phyloP scores from a whole-genome alignment of 73 alveolate genomes.

The Tetrahymena borealis region DNA sequence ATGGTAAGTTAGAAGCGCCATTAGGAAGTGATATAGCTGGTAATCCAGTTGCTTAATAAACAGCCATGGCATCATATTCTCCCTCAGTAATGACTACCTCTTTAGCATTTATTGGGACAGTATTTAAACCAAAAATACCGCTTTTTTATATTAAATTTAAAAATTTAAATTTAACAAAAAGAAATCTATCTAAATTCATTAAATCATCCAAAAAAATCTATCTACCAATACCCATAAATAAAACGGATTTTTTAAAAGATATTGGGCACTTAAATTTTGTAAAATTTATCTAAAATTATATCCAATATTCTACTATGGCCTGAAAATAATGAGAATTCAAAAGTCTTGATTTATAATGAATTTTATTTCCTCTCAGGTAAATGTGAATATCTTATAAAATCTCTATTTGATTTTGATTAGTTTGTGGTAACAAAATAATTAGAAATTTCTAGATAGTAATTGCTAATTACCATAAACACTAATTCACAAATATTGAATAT shows the following conservation, averaged over 20 bases:
- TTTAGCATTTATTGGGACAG: conserved; percentile 50
- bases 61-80: conserved; percentile 93
- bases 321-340: too few relatives aligned
- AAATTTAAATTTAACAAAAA: conserved; percentile 5
- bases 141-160: conserved; percentile 8
- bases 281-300: background rate
- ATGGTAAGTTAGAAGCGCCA: conserved; percentile 79
- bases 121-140: conserved; percentile 79
- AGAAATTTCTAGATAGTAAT: background rate
- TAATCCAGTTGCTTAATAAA: conserved; percentile 66
- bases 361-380: too few relatives aligned
- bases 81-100: conserved; percentile 85
- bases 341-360: too few relatives aligned
- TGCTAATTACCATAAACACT: too few relatives aligned
- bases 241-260: background rate
- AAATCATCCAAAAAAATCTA: background rate
- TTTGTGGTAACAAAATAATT: too few relatives aligned
- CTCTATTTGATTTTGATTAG: too few relatives aligned
- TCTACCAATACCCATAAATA: conserved; percentile 10
- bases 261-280: too few relatives aligned
- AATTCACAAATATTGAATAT: too few relatives aligned
- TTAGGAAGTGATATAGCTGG: conserved; percentile 82
- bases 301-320: background rate
- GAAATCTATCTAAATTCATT: background rate
- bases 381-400: too few relatives aligned